These are phyloP conservation scores for Taiozyma onychis DNA, from an alignment of 1,139 yeast species.

Conservation along the genomic window DNA sequence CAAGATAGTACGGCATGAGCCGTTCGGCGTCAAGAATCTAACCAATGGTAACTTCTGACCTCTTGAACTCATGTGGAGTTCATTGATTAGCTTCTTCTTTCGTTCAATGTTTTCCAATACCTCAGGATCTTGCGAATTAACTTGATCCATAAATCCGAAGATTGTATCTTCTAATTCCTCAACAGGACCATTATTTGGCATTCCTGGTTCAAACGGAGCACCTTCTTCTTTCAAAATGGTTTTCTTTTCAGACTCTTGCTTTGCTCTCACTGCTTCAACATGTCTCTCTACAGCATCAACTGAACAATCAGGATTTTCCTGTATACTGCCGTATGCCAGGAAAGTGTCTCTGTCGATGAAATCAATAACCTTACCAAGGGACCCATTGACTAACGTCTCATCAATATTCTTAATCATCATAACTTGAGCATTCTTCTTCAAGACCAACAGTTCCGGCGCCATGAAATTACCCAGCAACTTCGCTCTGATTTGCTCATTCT, in stretches of 20 bases:
- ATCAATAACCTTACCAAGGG: constrained; percentile 79
- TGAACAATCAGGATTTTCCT: constrained; percentile 13
- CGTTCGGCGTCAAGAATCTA: constrained; percentile 63
- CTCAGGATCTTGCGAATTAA: constrained; percentile 25
- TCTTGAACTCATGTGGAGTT: constrained; percentile 31
- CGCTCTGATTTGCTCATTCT: constrained; percentile 37
- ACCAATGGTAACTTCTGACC: constrained; percentile 63
- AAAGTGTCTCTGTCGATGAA: constrained; percentile 59
- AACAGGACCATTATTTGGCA: constrained; percentile 1
- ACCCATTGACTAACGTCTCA: constrained; percentile 84
- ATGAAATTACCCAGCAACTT: constrained; percentile 56
- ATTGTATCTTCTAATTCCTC: constrained; percentile 33
- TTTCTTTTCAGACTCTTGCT: constrained; percentile 18
- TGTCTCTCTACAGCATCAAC: constrained; percentile 19
- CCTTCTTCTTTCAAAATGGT: constrained; percentile 13
- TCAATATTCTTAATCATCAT: constrained; percentile 94
- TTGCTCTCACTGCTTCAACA: constrained; percentile 5
- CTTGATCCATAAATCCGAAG: constrained; percentile 43
- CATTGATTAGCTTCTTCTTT: constrained; percentile 33
- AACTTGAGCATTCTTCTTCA: constrained; percentile 87
- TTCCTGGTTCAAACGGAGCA: background rate
- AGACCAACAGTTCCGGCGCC: constrained; percentile 56
- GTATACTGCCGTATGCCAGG: constrained; percentile 29
- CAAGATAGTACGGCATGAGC: constrained; percentile 63
- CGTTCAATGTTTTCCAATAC: constrained; percentile 28